A percentile compares a stretch with the other conserved stretches of the same genome.
Evolutionary conservation across 73 alveolate species (phyloP).

Genomic region (Blepharisma stoltei): DNA sequence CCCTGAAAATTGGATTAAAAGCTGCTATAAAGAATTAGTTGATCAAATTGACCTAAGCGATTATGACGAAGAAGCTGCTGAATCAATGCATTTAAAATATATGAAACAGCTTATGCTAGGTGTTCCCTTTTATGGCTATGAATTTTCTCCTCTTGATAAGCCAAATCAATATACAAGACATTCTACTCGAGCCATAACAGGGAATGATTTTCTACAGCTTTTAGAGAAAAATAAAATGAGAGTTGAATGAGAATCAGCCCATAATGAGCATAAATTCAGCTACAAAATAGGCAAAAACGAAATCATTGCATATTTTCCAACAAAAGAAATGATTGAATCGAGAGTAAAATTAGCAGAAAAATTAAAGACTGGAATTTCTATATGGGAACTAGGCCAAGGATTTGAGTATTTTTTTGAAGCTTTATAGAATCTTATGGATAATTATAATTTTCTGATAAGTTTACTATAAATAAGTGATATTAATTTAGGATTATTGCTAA

Average conservation of each 20-base stretch:
- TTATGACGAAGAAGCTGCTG: background rate
- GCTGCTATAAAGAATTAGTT: background rate
- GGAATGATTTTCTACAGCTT: constrained; percentile 10
- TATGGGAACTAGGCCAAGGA: constrained; percentile 25
- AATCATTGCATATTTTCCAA: background rate
- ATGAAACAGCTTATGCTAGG: background rate
- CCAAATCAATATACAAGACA: background rate
- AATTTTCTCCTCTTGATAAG: background rate
- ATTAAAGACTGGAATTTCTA: background rate
- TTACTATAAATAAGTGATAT: too few relatives aligned
- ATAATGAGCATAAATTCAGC: background rate
- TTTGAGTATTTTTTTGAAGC: constrained; percentile 14
- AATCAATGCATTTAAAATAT: too few relatives aligned
- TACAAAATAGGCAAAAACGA: background rate
- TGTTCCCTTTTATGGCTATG: constrained; percentile 25
- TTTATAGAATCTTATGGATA: too few relatives aligned
- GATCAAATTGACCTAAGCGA: background rate
- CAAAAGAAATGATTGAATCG: background rate
- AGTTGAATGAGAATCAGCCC: background rate
- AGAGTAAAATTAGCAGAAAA: constrained; percentile 6
- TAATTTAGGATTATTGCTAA: too few relatives aligned
- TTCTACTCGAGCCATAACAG: background rate
- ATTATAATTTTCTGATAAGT: too few relatives aligned
- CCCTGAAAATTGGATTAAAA: constrained; percentile 1
- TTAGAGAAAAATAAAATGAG: background rate